These are phyloP conservation scores for Saccharomycopsis oosterbeekiorum DNA, from an alignment of 805 yeast genomes.

Conservation along the genomic window DNA sequence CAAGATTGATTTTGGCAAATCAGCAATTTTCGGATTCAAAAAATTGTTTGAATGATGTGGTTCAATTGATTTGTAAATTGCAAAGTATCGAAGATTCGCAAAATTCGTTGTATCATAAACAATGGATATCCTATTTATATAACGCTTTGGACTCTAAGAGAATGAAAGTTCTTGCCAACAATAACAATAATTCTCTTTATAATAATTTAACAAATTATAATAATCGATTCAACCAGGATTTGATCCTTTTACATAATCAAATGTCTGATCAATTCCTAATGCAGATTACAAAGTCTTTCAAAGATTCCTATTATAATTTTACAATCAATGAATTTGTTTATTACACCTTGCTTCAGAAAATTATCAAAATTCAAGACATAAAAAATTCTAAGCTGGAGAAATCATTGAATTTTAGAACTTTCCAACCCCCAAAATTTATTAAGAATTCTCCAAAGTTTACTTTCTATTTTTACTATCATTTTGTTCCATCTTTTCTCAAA, in stretches of 20 bases:
- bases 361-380: slow-evolving; percentile 48
- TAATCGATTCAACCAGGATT: slow-evolving; percentile 17
- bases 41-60: slow-evolving; percentile 46
- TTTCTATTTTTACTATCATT: slow-evolving; percentile 32
- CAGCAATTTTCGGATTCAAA: slow-evolving; percentile 57
- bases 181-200: neutral
- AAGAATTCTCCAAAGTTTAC: slow-evolving; percentile 32
- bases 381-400: slow-evolving; percentile 31
- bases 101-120: slow-evolving; percentile 27
- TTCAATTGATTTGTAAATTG: slow-evolving; percentile 9
- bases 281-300: slow-evolving; percentile 41
- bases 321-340: slow-evolving; percentile 51
- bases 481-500: slow-evolving; percentile 39
- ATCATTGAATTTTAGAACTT: slow-evolving; percentile 25
- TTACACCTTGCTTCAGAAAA: slow-evolving; percentile 37
- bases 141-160: neutral
- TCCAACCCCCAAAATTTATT: slow-evolving; percentile 21
- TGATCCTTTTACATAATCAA: slow-evolving; percentile 23
- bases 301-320: slow-evolving; percentile 40
- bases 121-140: slow-evolving; percentile 52
- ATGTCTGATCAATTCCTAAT: slow-evolving; percentile 37
- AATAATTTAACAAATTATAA: slow-evolving; percentile 13
- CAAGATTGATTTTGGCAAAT: slow-evolving; percentile 44
- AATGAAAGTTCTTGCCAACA: neutral
- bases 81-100: slow-evolving; percentile 9